phyloP scores from a whole-genome alignment of 768 basidiomycete genomes.

The Amanita pseudoporphyria region DNA sequence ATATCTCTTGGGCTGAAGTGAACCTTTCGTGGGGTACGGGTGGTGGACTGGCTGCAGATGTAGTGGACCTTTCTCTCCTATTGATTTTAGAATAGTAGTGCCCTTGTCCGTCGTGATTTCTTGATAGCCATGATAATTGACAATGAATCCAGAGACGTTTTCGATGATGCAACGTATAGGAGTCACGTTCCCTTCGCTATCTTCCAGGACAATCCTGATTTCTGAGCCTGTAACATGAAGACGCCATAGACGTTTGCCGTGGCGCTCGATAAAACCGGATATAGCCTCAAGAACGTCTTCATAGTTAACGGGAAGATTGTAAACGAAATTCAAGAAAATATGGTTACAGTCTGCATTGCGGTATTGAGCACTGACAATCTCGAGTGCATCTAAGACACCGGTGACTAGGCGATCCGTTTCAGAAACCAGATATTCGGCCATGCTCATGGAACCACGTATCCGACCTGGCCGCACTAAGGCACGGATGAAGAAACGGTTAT shows the following conservation, averaged over 20 bases:
- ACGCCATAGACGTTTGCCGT: slow-evolving; percentile 97
- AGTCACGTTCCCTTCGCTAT: slow-evolving; percentile 88
- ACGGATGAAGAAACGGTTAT: slow-evolving; percentile 96
- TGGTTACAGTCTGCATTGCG: slow-evolving; percentile 96
- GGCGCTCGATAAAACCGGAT: slow-evolving; percentile 98
- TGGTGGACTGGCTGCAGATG: slow-evolving; percentile 94
- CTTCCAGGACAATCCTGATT: slow-evolving; percentile 91
- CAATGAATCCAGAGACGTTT: slow-evolving; percentile 97
- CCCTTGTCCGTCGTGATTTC: slow-evolving; percentile 97
- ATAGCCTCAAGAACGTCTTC: slow-evolving; percentile 96
- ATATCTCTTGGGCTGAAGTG: slow-evolving; percentile 96
- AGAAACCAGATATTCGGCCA: slow-evolving; percentile 95
- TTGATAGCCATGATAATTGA: slow-evolving; percentile 97
- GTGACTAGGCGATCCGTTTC: slow-evolving; percentile 97
- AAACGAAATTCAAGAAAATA: slow-evolving; percentile 98
- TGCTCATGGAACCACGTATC: slow-evolving; percentile 84
- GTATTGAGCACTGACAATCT: slow-evolving; percentile 84
- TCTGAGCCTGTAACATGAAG: slow-evolving; percentile 97
- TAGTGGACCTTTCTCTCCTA: slow-evolving; percentile 94
- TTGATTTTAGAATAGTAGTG: slow-evolving; percentile 91
- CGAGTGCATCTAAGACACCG: slow-evolving; percentile 87
- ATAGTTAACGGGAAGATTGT: slow-evolving; percentile 90
- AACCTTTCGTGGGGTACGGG: slow-evolving; percentile 95
- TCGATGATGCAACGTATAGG: slow-evolving; percentile 98
- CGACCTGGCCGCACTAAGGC: slow-evolving; percentile 95